phyloP scores from a whole-genome alignment of 2,329 filamentous ascomycete species.

The Penicillium corylophilum region DNA sequence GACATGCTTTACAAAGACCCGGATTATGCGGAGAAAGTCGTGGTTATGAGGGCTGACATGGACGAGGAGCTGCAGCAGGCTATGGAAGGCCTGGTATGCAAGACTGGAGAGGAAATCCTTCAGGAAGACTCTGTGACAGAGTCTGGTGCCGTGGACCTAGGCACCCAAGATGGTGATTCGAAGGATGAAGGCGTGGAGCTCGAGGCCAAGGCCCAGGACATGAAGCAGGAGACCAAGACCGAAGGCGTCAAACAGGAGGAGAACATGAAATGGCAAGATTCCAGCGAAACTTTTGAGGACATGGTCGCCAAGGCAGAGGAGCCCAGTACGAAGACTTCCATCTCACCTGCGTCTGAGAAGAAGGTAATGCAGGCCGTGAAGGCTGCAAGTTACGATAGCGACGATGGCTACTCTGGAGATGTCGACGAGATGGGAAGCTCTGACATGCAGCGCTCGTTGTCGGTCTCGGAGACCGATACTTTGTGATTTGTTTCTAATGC shows the following conservation, averaged over 20 bases:
- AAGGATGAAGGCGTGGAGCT: neutral
- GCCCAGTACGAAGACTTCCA: neutral
- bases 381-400: neutral
- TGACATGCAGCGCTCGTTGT: neutral
- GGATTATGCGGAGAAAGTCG: constrained; percentile 39
- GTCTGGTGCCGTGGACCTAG: neutral
- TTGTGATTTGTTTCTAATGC: neutral
- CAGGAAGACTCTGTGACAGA: neutral
- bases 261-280: neutral
- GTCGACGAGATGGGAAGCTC: neutral
- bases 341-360: neutral
- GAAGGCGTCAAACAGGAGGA: neutral
- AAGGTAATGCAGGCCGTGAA: neutral
- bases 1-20: constrained; percentile 54
- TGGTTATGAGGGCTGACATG: constrained; percentile 25
- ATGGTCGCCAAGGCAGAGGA: neutral
- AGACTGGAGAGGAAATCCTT: neutral
- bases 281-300: neutral
- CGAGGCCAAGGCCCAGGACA: neutral
- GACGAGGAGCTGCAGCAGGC: constrained; percentile 5
- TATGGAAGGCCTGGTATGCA: constrained; percentile 2
- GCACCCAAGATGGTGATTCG: neutral
- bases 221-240: neutral
- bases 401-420: neutral
- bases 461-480: neutral